These are phyloP conservation scores for Wolfiporia cocos DNA, from an alignment of 1,284 basidiomycete species.

Conservation along the genomic window DNA sequence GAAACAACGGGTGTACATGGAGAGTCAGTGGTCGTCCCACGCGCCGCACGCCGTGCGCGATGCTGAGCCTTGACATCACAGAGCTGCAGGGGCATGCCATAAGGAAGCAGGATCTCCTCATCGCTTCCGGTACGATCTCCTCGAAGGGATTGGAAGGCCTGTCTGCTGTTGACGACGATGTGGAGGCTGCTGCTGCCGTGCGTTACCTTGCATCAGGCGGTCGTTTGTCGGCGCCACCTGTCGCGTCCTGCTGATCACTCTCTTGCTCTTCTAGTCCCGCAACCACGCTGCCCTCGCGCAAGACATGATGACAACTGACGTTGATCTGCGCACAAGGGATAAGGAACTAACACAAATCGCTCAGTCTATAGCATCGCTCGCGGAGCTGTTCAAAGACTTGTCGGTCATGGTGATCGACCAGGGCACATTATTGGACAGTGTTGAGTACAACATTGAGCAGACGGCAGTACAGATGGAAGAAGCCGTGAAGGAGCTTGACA, in stretches of 20 bases:
- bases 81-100: slow-evolving; percentile 92
- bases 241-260: slow-evolving; percentile 10
- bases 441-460: slow-evolving; percentile 97
- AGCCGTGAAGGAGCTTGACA: slow-evolving; percentile 80
- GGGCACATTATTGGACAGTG: slow-evolving; percentile 91
- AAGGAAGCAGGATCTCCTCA: slow-evolving; percentile 87
- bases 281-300: slow-evolving; percentile 29
- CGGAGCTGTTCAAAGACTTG: slow-evolving; percentile 95
- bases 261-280: slow-evolving; percentile 25
- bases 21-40: slow-evolving; percentile 66
- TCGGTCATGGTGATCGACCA: slow-evolving; percentile 95
- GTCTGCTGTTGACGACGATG: slow-evolving; percentile 81
- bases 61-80: slow-evolving; percentile 26
- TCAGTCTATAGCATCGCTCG: slow-evolving; percentile 85
- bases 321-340: slow-evolving; percentile 60
- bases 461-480: slow-evolving; percentile 78
- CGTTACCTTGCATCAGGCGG: slow-evolving; percentile 23
- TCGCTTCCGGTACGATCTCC: slow-evolving; percentile 81
- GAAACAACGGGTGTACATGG: slow-evolving; percentile 97
- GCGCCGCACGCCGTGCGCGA: slow-evolving; percentile 14
- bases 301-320: slow-evolving; percentile 35
- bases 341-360: slow-evolving; percentile 89
- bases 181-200: slow-evolving; percentile 68
- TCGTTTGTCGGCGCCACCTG: slow-evolving; percentile 18
- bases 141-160: slow-evolving; percentile 75